Percentiles rank a stretch among this genome's conserved stretches.
Evolutionary conservation across 805 yeast genomes (phyloP).

Genomic region (Candida endomychidarum): DNA sequence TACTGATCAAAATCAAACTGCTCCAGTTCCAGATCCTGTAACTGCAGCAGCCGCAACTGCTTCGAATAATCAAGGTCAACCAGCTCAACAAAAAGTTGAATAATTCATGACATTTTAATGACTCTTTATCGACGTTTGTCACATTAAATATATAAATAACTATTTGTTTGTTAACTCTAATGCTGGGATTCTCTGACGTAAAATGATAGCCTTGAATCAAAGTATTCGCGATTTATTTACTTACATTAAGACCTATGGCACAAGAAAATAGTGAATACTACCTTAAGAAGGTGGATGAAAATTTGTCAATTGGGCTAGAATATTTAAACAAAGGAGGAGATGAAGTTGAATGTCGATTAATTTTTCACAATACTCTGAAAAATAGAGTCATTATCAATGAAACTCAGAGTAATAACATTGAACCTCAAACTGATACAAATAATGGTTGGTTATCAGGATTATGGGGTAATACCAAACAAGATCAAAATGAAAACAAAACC

Average conservation of each 20-base stretch:
- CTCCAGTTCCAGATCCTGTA: constrained; percentile 24
- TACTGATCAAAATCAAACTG: constrained; percentile 21
- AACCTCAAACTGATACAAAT: not conserved
- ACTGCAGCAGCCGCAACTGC: constrained; percentile 26
- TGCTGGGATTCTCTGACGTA: not conserved
- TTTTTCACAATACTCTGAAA: constrained; percentile 23
- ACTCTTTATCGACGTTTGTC: not conserved
- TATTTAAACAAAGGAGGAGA: constrained; percentile 13
- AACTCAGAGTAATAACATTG: not conserved
- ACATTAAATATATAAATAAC: constrained; percentile 1
- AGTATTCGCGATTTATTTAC: not conserved
- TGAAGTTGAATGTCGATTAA: constrained; percentile 21
- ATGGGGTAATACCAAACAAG: constrained; percentile 3
- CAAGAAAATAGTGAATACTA: constrained; percentile 6
- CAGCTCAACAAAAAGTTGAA: constrained; percentile 13
- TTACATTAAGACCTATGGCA: too few species aligned
- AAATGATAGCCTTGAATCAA: too few species aligned
- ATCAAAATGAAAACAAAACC: not conserved
- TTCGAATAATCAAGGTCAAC: not conserved
- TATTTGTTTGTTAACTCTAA: too few species aligned
- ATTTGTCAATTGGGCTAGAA: constrained; percentile 20
- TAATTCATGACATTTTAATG: constrained; percentile 5
- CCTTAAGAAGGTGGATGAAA: constrained; percentile 23
- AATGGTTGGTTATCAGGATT: constrained; percentile 11
- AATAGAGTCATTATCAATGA: constrained; percentile 7